Evolutionary conservation across 208 protist species (phyloP), one percentile per base, ranked within the genome.

Genomic region (Spongospora subterranea): DNA sequence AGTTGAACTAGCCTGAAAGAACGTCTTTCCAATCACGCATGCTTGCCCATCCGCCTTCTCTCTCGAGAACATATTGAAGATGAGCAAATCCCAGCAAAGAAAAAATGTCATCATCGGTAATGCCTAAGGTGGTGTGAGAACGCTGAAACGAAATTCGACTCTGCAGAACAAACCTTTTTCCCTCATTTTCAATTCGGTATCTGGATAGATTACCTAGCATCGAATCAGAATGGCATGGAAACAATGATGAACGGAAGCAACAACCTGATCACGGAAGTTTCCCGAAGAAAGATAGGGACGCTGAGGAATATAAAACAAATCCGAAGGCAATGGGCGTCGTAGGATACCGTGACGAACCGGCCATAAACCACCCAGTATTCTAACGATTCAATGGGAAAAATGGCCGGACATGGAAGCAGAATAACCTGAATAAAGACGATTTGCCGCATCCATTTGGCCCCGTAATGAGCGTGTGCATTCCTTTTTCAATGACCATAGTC

Each of bases 301-400:
- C 20, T 93, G 92, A 35, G 92, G 91, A n/a, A 93, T n/a, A 35
- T 92, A 93, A 53, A 93, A 77, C 32, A 93, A n/a, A 24, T 41
- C 53, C 35, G n/a, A 43, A 20, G 71, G 71, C 71, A 82, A 45
- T 82, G 71, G 71, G 17, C 71, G 6, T 43, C 71, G 71, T 40
- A 82, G 71, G 35, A 43, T 35, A 35, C 71, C 71, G 35, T 82
- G 71, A 6, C n/a, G n/a, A 82, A 82, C 71, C 35, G 71, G 71
- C 71, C 71, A 82, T 35, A 82, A 43, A 20, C 71, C 71, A 40
- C 71, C 71, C 6, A 82, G 71, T 20, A 82, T 82, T n/a, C 71
- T 82, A 43, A 43, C 11, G 71, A 35, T 43, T 45, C 35, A 45
- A 13, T 17, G 35, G 71, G 71, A 20, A 35, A 82, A 43, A 82